Percentiles rank a stretch among this genome's conserved stretches.
Conservation (phyloP, 106 monocot genomes). For the Ottelia alismoides region DNA sequence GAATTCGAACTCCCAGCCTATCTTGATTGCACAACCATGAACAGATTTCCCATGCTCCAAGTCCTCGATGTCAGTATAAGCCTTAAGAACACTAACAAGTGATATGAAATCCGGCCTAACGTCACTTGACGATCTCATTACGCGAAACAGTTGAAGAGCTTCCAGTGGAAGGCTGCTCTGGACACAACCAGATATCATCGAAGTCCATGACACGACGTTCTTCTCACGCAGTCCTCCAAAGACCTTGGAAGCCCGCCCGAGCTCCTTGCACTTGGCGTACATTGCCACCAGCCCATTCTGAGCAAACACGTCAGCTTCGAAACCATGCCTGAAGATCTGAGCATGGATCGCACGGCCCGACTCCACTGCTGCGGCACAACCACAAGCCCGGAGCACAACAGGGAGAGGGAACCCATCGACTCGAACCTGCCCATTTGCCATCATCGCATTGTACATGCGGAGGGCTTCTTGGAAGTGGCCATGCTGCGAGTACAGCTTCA, state of each 20-base stretch:
- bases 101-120: slow-evolving; percentile 47
- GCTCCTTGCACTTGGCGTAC: slow-evolving; percentile 37
- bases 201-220: slow-evolving; percentile 67
- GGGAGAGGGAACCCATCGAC: slow-evolving; percentile 40
- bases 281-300: slow-evolving; percentile 48
- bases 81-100: slow-evolving; percentile 58
- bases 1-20: slow-evolving; percentile 36
- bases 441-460: slow-evolving; percentile 12
- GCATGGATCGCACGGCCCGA: slow-evolving; percentile 34
- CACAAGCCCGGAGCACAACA: slow-evolving; percentile 36
- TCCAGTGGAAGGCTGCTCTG: slow-evolving; percentile 45
- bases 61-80: slow-evolving; percentile 40
- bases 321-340: slow-evolving; percentile 30
- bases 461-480: slow-evolving; percentile 10
- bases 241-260: slow-evolving; percentile 17
- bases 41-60: slow-evolving; percentile 30
- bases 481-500: slow-evolving; percentile 22
- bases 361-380: not conserved
- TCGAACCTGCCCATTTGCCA: not conserved
- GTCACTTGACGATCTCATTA: slow-evolving; percentile 21
- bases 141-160: slow-evolving; percentile 25
- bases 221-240: slow-evolving; percentile 22
- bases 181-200: slow-evolving; percentile 40
- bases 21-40: slow-evolving; percentile 43
- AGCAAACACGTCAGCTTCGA: slow-evolving; percentile 26